Conservation (phyloP, 73 alveolate genomes). For the Paramecium biaurelia region DNA sequence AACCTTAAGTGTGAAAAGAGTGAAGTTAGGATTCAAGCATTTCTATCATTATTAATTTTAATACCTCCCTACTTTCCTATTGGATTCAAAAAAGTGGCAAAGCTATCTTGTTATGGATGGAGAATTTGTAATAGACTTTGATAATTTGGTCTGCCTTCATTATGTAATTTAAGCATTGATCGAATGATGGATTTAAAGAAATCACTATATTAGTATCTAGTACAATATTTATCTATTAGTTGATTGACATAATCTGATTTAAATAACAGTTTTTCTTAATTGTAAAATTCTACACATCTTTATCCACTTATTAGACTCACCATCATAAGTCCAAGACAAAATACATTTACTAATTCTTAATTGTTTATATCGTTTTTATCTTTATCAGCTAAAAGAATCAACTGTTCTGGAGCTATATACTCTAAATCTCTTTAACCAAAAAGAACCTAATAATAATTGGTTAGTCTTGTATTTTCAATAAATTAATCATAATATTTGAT, state of each 20-base stretch:
- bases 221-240: not conserved
- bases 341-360: constrained; percentile 25
- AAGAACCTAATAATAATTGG: not conserved
- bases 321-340: not conserved
- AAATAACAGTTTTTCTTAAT: not conserved
- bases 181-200: not conserved
- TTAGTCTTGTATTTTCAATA: not conserved
- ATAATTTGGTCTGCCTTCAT: constrained; percentile 15
- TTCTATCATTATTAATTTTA: not conserved
- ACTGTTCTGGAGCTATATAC: constrained; percentile 8
- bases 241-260: not conserved
- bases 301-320: constrained; percentile 22
- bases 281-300: not conserved
- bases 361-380: not conserved
- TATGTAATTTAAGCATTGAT: not conserved
- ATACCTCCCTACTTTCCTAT: not conserved
- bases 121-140: not conserved
- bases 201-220: not conserved
- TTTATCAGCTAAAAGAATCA: not conserved
- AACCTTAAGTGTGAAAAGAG: not conserved
- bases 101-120: not conserved
- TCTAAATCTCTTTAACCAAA: constrained; percentile 6
- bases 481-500: not conserved
- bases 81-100: not conserved
- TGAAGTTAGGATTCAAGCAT: not conserved